Percentiles rank a stretch among this genome's conserved stretches.
These are phyloP conservation scores for Mycena metata DNA, from an alignment of 768 basidiomycete genomes.

Conservation along the genomic window DNA sequence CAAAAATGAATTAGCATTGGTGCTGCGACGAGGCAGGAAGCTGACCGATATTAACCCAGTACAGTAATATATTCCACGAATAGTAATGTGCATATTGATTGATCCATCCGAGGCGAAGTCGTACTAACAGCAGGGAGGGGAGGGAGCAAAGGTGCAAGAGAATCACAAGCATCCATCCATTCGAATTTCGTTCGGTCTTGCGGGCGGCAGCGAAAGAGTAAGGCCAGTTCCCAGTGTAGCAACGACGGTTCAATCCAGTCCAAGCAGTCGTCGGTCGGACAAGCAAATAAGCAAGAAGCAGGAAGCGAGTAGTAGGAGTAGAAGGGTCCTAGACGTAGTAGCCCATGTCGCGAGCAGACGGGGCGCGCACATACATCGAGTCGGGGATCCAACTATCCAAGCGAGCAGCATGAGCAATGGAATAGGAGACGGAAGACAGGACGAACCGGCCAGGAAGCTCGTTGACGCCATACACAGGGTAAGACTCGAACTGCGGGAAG, in stretches of 20 bases:
- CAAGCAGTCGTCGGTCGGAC: slow-evolving; percentile 32
- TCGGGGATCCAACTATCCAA: slow-evolving; percentile 31
- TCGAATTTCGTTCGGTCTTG: slow-evolving; percentile 23
- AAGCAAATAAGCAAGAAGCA: slow-evolving; percentile 38
- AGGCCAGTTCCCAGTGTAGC: slow-evolving; percentile 24
- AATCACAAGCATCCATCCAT: slow-evolving; percentile 22
- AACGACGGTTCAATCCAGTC: slow-evolving; percentile 31
- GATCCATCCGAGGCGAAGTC: slow-evolving; percentile 27
- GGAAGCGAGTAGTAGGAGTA: slow-evolving; percentile 28
- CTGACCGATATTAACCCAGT: slow-evolving; percentile 25
- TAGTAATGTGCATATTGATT: slow-evolving; percentile 33
- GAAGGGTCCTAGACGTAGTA: slow-evolving; percentile 33
- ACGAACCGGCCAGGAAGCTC: slow-evolving; percentile 28
- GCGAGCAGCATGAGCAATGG: background rate
- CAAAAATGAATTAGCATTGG: background rate
- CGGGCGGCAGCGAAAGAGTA: slow-evolving; percentile 17
- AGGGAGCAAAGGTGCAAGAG: slow-evolving; percentile 15
- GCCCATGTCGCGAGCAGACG: slow-evolving; percentile 34
- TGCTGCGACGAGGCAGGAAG: background rate
- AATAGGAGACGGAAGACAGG: background rate
- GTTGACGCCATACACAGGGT: slow-evolving; percentile 22
- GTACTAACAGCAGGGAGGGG: slow-evolving; percentile 8
- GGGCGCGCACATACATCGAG: slow-evolving; percentile 34
- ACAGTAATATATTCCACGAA: slow-evolving; percentile 32
- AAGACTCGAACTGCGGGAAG: slow-evolving; percentile 22